Conservation (phyloP, 805 yeast genomes). For the Metschnikowia bowlesiae region DNA sequence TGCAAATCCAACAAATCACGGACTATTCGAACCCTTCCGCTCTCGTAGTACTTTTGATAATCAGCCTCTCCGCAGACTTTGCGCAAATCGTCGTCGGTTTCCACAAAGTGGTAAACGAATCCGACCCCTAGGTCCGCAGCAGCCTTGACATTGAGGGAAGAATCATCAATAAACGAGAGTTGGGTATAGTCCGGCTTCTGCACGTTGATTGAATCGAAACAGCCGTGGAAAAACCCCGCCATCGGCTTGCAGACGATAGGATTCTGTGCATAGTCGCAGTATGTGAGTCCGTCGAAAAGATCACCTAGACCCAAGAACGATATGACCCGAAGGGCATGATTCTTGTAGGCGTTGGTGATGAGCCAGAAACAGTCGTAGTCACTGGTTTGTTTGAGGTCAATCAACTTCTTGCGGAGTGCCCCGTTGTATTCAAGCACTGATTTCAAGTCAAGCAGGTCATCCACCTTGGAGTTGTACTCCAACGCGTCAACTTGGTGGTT, state of each 20-base stretch:
- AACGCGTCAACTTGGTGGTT: slow-evolving; percentile 75
- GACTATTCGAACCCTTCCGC: slow-evolving; percentile 13
- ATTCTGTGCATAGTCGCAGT: slow-evolving; percentile 73
- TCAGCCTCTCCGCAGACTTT: slow-evolving; percentile 25
- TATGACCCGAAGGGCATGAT: slow-evolving; percentile 80
- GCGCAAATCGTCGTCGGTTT: slow-evolving; percentile 53
- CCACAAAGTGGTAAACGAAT: slow-evolving; percentile 69
- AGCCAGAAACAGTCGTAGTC: slow-evolving; percentile 79
- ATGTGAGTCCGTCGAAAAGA: slow-evolving; percentile 88
- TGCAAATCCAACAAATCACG: not conserved
- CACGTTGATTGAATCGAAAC: slow-evolving; percentile 62
- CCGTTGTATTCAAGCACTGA: slow-evolving; percentile 64
- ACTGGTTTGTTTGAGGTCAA: slow-evolving; percentile 36
- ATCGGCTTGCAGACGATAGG: slow-evolving; percentile 90
- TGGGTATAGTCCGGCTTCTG: slow-evolving; percentile 28
- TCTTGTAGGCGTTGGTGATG: slow-evolving; percentile 90
- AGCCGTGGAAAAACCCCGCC: slow-evolving; percentile 57
- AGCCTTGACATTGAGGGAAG: slow-evolving; percentile 71
- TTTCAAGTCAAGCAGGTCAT: slow-evolving; percentile 86
- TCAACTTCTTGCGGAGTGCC: slow-evolving; percentile 48
- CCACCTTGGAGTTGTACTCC: slow-evolving; percentile 84
- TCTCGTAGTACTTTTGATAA: slow-evolving; percentile 31
- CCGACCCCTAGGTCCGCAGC: slow-evolving; percentile 72
- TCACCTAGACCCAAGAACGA: slow-evolving; percentile 85
- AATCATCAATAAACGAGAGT: slow-evolving; percentile 75